Conservation (phyloP, 352 stramenopile genomes). For the Globisporangium orthogonon region DNA sequence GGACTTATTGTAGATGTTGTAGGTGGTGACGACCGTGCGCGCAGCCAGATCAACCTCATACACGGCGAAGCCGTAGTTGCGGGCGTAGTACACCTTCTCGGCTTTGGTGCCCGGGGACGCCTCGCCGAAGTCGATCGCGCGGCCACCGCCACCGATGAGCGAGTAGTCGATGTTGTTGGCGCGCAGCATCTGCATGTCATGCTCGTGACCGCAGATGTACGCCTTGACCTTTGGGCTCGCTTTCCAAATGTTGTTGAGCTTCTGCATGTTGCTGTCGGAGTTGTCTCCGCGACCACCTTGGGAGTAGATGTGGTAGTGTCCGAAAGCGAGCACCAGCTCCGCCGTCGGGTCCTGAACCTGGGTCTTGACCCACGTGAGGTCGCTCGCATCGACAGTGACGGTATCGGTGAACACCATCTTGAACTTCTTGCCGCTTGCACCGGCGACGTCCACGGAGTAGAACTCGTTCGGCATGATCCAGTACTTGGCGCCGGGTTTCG, state of each 20-base stretch:
- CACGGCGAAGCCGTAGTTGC: constrained; percentile 28
- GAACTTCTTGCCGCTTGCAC: constrained; percentile 18
- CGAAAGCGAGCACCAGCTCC: constrained; percentile 14
- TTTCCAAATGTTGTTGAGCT: constrained; percentile 19
- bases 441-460: constrained; percentile 22
- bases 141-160: constrained; percentile 28
- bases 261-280: constrained; percentile 18
- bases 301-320: constrained; percentile 33
- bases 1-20: constrained; percentile 28
- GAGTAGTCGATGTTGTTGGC: constrained; percentile 25
- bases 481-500: constrained; percentile 20
- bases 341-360: constrained; percentile 17
- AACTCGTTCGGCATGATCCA: constrained; percentile 36
- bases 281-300: constrained; percentile 23
- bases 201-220: constrained; percentile 35
- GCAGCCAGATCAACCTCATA: constrained; percentile 22
- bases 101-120: constrained; percentile 18
- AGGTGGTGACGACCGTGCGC: constrained; percentile 23
- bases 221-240: constrained; percentile 20
- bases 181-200: constrained; percentile 36
- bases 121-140: constrained; percentile 22
- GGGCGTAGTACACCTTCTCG: constrained; percentile 25
- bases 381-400: constrained; percentile 17
- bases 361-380: constrained; percentile 20
- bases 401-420: constrained; percentile 32